Evolutionary conservation across 371 early-diverging fungal species (phyloP), one percentile per base, ranked within the genome.

Genomic region (Apophysomyces trapeziformis): DNA sequence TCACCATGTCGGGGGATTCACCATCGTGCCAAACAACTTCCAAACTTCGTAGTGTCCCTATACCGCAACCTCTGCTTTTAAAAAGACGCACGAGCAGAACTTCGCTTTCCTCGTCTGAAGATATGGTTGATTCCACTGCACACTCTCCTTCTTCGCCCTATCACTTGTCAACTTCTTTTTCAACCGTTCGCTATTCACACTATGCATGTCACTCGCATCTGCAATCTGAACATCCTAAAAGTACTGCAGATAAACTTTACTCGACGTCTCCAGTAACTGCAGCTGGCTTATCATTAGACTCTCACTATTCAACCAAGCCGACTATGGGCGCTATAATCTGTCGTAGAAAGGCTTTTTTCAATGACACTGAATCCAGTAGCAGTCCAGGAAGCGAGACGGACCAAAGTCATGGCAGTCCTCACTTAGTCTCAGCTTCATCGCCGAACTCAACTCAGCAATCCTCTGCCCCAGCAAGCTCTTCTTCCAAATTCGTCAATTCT

Each of bases 11-110:
- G 54, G 54, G 54, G 54, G 54, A 50, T 16, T 26, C 54, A 21
- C 63, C 56, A 56, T 21, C 14, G 50, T 47, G 37, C 64, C 61
- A 32, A 18, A 21, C 54, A 5, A 9, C 54, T 16, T 50, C 67
- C 13, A 75, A 73, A 68, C 43, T 77, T 21, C 66, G 69, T 36
- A 77, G 72, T 65, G 76, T 80, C 1, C 80, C 80, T 43, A 80
- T 80, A 61, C 80, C 80, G 7, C 77, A 77, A 13, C 77, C 80
- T 56, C 60, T 79, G 36, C 65, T 77, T 32, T 43, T 79, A 18
- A 79, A 79, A 39, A 61, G 77, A 35, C 75, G 74, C 12, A 69
- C 75, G 6, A 79, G 80, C 47, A 65, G 68, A 66, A 71, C 74
- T 1, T 77, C 77, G 2, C 45, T 77, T 35, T 75, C 71, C 7